Evolutionary conservation across 331 rosid genomes (phyloP), one percentile per base, ranked within the genome.

Genomic region (Quercus phellos): DNA sequence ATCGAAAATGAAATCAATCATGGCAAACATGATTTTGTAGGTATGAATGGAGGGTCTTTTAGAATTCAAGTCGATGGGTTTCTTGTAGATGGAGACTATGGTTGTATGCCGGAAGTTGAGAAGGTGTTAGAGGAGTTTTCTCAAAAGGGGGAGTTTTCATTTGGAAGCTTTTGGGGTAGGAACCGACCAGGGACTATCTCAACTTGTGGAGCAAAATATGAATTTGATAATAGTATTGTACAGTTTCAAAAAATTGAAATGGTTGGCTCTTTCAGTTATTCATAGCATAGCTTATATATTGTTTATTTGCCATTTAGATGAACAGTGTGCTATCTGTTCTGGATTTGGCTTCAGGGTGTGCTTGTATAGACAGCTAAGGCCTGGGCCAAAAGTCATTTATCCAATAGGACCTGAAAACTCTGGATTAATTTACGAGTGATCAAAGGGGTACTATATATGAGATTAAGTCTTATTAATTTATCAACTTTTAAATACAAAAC

Each of bases 161-260:
- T 94, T 85, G 98, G 98, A 76, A 92, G 93, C 80, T 94, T 94
- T 78, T 89, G 94, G 93, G 84, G 90, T 16, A 75, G 55, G 74
- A 74, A 81, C 64, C 59, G 60, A 70, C 69, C 82, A 70, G 77
- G 79, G 81, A 60, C 29, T 56, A 51, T 75, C 78, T 53, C 85
- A 66, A 55, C 56, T 51, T 61, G 34, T 78, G 76, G 51, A 73
- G 46, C 73, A 53, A 51, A 69, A 19, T 55, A 67, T 51, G 79
- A 71, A 63, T 78, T 58, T 55, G 70, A 70, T 50, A 51, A 29
- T 69, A 72, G 82, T 72, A 70, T 82, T 84, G 81, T 43, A 61
- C 58, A 70, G 18, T 87, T 73, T 77, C 88, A 91, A 35, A 58
- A 86, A 10, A 79, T 87, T 74, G 84, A 87, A 77, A 72, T 83